Evolutionary conservation across 164 flowering plant genomes (phyloP).

Genomic region (Piper longum): DNA sequence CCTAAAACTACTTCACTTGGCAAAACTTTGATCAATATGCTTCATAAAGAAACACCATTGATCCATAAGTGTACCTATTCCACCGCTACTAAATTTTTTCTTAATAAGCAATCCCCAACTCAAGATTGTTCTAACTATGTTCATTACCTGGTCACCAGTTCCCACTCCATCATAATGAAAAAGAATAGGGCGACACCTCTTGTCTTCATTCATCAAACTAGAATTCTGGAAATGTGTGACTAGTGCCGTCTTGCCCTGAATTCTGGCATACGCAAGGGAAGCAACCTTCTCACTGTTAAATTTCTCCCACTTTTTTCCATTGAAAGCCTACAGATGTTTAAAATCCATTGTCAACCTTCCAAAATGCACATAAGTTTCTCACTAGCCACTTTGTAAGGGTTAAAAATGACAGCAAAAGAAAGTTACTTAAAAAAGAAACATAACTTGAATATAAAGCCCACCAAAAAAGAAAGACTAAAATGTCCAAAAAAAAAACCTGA

Average conservation of each 20-base stretch:
- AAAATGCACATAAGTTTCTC: neutral
- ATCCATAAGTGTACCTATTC: too few species aligned
- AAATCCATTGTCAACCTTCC: neutral
- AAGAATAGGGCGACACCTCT: slow-evolving; percentile 90
- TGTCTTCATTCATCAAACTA: slow-evolving; percentile 98
- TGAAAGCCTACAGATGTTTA: slow-evolving; percentile 52
- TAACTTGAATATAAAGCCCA: neutral
- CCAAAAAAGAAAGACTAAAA: neutral
- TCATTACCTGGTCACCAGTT: slow-evolving; percentile 51
- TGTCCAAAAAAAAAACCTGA: slow-evolving; percentile 32
- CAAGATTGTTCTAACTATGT: neutral
- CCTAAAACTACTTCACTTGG: too few species aligned
- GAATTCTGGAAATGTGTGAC: slow-evolving; percentile 92
- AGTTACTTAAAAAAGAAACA: neutral
- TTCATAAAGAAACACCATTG: too few species aligned
- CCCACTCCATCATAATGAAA: slow-evolving; percentile 61
- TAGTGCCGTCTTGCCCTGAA: slow-evolving; percentile 87
- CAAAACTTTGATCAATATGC: too few species aligned
- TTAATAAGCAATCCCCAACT: neutral
- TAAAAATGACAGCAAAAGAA: neutral
- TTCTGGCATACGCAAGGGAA: slow-evolving; percentile 92
- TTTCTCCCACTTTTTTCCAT: slow-evolving; percentile 98
- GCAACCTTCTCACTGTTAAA: slow-evolving; percentile 98
- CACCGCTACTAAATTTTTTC: too few species aligned
- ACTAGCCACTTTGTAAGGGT: neutral